Evolutionary conservation across 148 eudicot genomes (phyloP).

Genomic region (Chenopodium formosanum): DNA sequence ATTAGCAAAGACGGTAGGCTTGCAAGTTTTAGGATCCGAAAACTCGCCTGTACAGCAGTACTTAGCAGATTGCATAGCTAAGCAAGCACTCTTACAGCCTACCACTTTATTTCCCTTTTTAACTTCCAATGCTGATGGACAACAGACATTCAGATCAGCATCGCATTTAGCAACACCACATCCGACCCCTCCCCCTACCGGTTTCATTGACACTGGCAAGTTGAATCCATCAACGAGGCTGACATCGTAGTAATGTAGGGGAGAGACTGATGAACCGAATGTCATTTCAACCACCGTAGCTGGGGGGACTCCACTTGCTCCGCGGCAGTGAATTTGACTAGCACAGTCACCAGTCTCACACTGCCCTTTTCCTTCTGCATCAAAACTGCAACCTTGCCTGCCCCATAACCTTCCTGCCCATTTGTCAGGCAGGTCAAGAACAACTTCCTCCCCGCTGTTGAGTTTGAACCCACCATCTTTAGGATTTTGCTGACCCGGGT

Average conservation of each 20-base stretch:
- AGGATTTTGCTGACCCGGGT: constrained; percentile 65
- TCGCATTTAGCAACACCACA: constrained; percentile 75
- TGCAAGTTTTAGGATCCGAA: constrained; percentile 64
- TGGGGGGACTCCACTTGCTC: constrained; percentile 71
- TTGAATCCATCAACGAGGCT: constrained; percentile 93
- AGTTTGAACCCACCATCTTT: constrained; percentile 78
- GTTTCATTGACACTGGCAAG: constrained; percentile 74
- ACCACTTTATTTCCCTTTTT: constrained; percentile 52
- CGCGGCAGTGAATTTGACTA: constrained; percentile 60
- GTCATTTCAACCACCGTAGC: constrained; percentile 91
- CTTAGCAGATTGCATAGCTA: constrained; percentile 66
- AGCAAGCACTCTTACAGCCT: constrained; percentile 88
- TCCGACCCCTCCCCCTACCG: constrained; percentile 72
- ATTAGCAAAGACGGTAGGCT: constrained; percentile 64
- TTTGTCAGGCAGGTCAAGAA: constrained; percentile 63
- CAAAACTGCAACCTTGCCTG: constrained; percentile 73
- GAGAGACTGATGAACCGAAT: constrained; percentile 63
- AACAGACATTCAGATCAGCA: constrained; percentile 65
- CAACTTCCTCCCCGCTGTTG: constrained; percentile 58
- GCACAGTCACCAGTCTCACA: constrained; percentile 82
- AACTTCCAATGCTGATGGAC: constrained; percentile 78
- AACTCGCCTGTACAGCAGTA: constrained; percentile 76
- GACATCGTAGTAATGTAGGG: constrained; percentile 86
- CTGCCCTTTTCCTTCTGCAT: constrained; percentile 54
- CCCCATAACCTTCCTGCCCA: constrained; percentile 97